Conservation (phyloP, 768 basidiomycete genomes). For the Lactarius sanguifluus region DNA sequence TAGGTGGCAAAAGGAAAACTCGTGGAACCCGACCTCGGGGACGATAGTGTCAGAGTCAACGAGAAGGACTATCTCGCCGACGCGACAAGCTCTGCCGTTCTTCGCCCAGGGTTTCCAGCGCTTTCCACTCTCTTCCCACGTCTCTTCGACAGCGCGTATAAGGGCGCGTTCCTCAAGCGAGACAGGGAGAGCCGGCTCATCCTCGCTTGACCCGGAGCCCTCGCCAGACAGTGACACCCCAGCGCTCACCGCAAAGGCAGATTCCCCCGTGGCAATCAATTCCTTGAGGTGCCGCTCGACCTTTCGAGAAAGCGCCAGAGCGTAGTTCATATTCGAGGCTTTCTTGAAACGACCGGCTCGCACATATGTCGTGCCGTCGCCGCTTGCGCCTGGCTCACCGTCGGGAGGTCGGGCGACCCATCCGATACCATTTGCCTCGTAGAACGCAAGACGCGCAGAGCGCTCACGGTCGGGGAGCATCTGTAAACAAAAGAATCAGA, state of each 20-base stretch:
- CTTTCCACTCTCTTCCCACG: constrained; percentile 39
- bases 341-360: constrained; percentile 54
- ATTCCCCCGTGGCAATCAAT: constrained; percentile 27
- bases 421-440: constrained; percentile 56
- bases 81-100: constrained; percentile 44
- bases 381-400: constrained; percentile 35
- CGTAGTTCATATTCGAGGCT: constrained; percentile 53
- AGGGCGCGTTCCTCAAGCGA: constrained; percentile 52
- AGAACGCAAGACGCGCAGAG: constrained; percentile 50
- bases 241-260: constrained; percentile 22
- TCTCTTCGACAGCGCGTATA: constrained; percentile 52
- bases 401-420: constrained; percentile 62
- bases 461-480: constrained; percentile 46
- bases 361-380: constrained; percentile 41
- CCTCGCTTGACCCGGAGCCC: constrained; percentile 30
- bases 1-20: constrained; percentile 2
- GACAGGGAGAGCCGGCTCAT: constrained; percentile 35
- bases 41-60: constrained; percentile 54
- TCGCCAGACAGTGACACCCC: constrained; percentile 33
- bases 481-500: constrained; percentile 21
- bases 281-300: constrained; percentile 39
- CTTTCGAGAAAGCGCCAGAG: constrained; percentile 37
- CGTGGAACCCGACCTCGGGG: constrained; percentile 37
- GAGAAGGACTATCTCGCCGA: constrained; percentile 48
- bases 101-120: constrained; percentile 37